Percentiles rank a stretch among this genome's conserved stretches.
Conservation (phyloP, 306 rosid species). For the Cicer yamashitae region DNA sequence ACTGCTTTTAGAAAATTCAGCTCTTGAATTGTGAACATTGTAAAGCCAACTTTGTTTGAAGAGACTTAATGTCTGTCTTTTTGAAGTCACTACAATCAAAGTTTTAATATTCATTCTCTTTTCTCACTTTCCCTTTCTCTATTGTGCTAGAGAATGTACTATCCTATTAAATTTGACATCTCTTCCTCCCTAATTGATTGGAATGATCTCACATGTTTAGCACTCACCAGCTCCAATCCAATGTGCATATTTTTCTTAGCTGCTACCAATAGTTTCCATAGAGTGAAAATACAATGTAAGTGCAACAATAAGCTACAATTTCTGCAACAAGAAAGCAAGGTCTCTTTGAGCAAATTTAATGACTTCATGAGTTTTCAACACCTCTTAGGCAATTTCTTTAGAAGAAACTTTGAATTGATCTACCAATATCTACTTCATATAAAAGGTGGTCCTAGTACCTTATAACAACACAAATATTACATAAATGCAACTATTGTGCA, state of each 20-base stretch:
- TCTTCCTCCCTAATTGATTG: conserved; percentile 34
- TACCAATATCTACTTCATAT: too few relatives aligned
- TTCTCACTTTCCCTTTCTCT: too few relatives aligned
- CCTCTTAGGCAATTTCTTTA: conserved; percentile 46
- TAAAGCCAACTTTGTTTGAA: too few relatives aligned
- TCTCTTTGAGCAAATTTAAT: conserved; percentile 35
- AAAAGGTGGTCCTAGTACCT: too few relatives aligned
- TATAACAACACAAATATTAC: too few relatives aligned
- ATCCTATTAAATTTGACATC: conserved; percentile 12
- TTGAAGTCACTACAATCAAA: too few relatives aligned
- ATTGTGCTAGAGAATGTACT: too few relatives aligned
- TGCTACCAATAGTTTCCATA: conserved; percentile 44
- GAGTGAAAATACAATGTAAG: conserved; percentile 33
- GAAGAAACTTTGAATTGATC: conserved; percentile 28
- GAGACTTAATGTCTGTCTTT: too few relatives aligned
- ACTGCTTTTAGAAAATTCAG: conserved; percentile 40
- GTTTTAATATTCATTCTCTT: too few relatives aligned
- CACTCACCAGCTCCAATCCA: conserved; percentile 39
- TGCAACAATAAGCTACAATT: neutral
- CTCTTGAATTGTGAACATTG: neutral
- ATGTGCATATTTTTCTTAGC: conserved; percentile 43
- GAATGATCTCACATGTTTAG: conserved; percentile 42
- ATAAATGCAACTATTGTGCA: too few relatives aligned
- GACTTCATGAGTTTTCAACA: conserved; percentile 43
- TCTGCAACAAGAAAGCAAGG: conserved; percentile 7